Percentiles rank a stretch among this genome's conserved stretches.
phyloP scores from a whole-genome alignment of 441 rosid genomes.

The Syzygium syzygioides region DNA sequence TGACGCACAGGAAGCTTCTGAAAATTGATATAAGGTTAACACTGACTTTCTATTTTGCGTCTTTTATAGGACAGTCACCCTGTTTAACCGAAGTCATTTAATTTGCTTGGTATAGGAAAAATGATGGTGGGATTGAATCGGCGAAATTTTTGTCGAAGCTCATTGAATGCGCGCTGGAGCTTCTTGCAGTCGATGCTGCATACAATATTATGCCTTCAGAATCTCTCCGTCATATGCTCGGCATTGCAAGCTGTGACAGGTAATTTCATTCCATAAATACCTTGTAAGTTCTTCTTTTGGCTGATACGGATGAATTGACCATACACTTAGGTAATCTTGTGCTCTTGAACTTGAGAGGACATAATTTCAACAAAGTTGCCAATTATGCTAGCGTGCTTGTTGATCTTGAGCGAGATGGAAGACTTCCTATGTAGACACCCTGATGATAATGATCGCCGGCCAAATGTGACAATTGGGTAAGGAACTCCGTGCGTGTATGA shows the following conservation, averaged over 20 bases:
- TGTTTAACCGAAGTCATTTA: background rate
- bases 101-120: constrained; percentile 42
- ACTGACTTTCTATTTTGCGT: constrained; percentile 1
- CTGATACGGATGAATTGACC: constrained; percentile 1
- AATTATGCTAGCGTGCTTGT: constrained; percentile 28
- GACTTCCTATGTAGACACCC: constrained; percentile 39
- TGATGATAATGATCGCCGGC: constrained; percentile 42
- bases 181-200: too few relatives aligned
- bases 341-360: constrained; percentile 75
- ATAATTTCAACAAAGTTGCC: constrained; percentile 33
- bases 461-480: background rate
- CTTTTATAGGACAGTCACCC: background rate
- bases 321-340: constrained; percentile 38
- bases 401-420: constrained; percentile 55
- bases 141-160: constrained; percentile 70
- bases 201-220: too few relatives aligned
- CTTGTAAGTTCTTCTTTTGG: background rate
- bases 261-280: constrained; percentile 9
- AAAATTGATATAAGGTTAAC: constrained; percentile 62
- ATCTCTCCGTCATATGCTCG: constrained; percentile 30
- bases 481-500: background rate
- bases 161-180: constrained; percentile 35
- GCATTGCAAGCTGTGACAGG: constrained; percentile 50
- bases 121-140: constrained; percentile 43
- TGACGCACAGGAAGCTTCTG: constrained; percentile 32